Base-by-base conservation (phyloP, 2,329 filamentous ascomycete genomes). In the Cladosporium colombiae region DNA sequence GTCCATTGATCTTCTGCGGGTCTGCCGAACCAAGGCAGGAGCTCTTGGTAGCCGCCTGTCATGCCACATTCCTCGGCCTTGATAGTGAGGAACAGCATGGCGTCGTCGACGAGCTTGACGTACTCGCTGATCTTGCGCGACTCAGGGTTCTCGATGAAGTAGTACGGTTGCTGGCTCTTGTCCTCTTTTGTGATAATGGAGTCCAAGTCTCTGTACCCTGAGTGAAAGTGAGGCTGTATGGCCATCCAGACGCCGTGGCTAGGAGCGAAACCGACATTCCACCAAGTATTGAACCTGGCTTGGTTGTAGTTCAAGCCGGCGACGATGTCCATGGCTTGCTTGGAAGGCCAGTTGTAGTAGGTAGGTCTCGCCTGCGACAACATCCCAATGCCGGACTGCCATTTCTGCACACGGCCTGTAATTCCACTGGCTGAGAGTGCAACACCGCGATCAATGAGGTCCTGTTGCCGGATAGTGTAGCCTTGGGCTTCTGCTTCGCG, bases 251-350 rank as follows among this genome's bases (percentile, higher is more conserved):
- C 33, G 31, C 35, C 33, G 5, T 62, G n/a, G 29, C 31, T 37
- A 6, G 27, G 29, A 16, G 23, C 5, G 31, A 14, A 53, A 31
- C 23, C 23, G 18, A 53, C 23, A 13, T 62, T 14, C 59, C 59
- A 62, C 59, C 59, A 62, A 29, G 46, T 62, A 10, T 62, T 62
- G 59, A 62, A 53, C 59, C 37, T 62, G 46, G 49, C 44, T 31
- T 62, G 59, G n/a, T 53, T n/a, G 31, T 62, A 52, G 46, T 21
- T 62, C 29, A 62, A 31, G 29, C 37, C 23, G 16, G 40, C n/a
- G 21, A 62, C 35, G 11, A 33, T 53, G n/a, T 62, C 44, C 29
- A 62, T 62, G 2, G 46, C 11, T 25, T 37, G 27, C n/a, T 40
- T 62, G 29, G 59, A 62, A 16, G 59, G 59, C 59, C 59, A 62